These are phyloP conservation scores for Podosphaera aphanis DNA, from an alignment of 2,329 filamentous ascomycete species.

Conservation along the genomic window DNA sequence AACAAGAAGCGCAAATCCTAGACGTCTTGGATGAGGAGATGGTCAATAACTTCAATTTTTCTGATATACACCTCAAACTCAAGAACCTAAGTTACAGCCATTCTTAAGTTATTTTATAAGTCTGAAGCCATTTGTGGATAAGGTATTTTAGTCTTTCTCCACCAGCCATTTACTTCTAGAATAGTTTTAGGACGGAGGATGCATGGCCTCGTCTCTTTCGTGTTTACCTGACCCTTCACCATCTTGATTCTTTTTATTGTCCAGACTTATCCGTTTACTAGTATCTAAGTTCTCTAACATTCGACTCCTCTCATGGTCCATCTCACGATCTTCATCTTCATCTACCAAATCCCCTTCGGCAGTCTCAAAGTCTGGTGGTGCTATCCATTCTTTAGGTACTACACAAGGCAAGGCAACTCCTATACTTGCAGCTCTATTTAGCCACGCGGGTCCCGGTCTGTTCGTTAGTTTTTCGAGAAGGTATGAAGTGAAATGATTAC, in stretches of 20 bases:
- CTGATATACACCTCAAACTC: too few species aligned
- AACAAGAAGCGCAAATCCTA: slow-evolving; percentile 60
- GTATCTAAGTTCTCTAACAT: slow-evolving; percentile 25
- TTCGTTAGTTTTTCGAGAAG: slow-evolving; percentile 53
- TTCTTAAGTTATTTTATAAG: too few species aligned
- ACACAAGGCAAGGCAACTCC: slow-evolving; percentile 62
- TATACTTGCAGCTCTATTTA: slow-evolving; percentile 68
- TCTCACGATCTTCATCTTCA: slow-evolving; percentile 18
- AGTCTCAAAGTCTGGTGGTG: slow-evolving; percentile 51
- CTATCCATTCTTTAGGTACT: slow-evolving; percentile 62
- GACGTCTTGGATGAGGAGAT: slow-evolving; percentile 34
- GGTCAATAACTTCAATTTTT: not conserved
- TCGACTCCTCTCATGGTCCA: slow-evolving; percentile 27
- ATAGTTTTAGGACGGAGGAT: not conserved
- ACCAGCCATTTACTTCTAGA: too few species aligned
- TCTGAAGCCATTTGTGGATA: too few species aligned
- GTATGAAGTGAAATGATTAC: slow-evolving; percentile 69
- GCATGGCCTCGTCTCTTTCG: slow-evolving; percentile 16
- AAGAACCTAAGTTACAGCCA: too few species aligned
- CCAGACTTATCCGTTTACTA: slow-evolving; percentile 12
- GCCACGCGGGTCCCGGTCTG: slow-evolving; percentile 45
- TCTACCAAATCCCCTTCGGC: slow-evolving; percentile 44
- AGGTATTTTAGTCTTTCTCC: too few species aligned
- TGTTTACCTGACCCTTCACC: slow-evolving; percentile 23
- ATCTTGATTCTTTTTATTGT: slow-evolving; percentile 7